Conservation (phyloP, 495 filamentous ascomycete species). For the Bombardia bombarda region DNA sequence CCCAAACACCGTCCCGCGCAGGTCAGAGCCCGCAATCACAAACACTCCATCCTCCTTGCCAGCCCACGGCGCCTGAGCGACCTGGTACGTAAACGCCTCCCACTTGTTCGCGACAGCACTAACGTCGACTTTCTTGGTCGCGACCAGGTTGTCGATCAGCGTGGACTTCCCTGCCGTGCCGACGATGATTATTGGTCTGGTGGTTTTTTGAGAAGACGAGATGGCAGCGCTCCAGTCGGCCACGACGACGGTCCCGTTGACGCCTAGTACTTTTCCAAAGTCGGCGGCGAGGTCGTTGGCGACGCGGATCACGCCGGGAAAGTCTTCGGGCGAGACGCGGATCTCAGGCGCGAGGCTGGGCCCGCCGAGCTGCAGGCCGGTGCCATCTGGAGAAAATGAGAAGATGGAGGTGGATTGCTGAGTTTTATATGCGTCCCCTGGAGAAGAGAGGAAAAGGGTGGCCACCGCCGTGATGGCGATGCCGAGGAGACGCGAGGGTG, state of each 20-base stretch:
- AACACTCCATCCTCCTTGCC: constrained; percentile 42
- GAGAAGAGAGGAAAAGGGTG: constrained; percentile 1
- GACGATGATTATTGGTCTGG: constrained; percentile 34
- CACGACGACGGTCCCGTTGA: constrained; percentile 24
- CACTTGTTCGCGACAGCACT: constrained; percentile 43
- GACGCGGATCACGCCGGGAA: constrained; percentile 41
- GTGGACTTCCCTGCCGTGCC: constrained; percentile 43
- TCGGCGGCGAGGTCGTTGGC: constrained; percentile 40
- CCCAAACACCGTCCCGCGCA: constrained; percentile 54
- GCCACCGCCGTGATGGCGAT: constrained; percentile 4
- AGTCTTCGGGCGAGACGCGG: constrained; percentile 28
- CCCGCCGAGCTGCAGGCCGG: constrained; percentile 17
- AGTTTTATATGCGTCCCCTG: constrained; percentile 5
- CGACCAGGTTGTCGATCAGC: constrained; percentile 36
- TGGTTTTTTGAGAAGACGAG: constrained; percentile 14
- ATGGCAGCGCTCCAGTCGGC: constrained; percentile 18
- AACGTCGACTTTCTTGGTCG: constrained; percentile 43
- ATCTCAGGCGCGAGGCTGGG: constrained; percentile 19
- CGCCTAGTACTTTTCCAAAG: constrained; percentile 44
- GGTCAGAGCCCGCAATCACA: constrained; percentile 54
- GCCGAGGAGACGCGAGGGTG: constrained; percentile 5
- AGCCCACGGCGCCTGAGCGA: constrained; percentile 42
- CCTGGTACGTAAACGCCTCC: constrained; percentile 50
- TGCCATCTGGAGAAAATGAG: constrained; percentile 10
- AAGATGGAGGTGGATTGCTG: constrained; percentile 15